Conservation (phyloP, 2,329 filamentous ascomycete genomes). For the Helminthosporium solani region DNA sequence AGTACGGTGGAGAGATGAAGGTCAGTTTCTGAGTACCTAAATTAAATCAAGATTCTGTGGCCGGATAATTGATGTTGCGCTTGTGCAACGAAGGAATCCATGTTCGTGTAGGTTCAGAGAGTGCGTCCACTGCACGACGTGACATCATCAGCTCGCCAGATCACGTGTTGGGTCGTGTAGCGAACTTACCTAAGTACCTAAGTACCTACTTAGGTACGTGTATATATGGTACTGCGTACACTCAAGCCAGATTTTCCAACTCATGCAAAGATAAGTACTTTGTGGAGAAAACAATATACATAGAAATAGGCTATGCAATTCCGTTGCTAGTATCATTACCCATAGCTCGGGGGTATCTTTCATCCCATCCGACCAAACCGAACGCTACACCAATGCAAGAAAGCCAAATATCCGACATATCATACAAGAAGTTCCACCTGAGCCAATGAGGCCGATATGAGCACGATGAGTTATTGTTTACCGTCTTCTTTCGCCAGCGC, state of each 20-base stretch:
- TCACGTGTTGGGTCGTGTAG: conserved; percentile 1
- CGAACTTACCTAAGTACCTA: too few relatives aligned
- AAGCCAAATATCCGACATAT: conserved; percentile 4
- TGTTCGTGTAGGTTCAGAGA: too few relatives aligned
- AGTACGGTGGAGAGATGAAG: background rate
- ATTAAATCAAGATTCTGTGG: too few relatives aligned
- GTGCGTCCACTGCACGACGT: background rate
- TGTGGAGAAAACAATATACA: too few relatives aligned
- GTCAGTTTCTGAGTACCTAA: too few relatives aligned
- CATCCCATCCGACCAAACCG: conserved; percentile 3
- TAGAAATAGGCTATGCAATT: too few relatives aligned
- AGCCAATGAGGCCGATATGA: conserved; percentile 4
- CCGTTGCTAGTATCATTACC: conserved; percentile 4
- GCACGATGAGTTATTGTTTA: conserved; percentile 6
- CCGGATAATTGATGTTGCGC: too few relatives aligned
- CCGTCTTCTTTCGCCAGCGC: conserved; percentile 54
- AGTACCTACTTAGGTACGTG: too few relatives aligned
- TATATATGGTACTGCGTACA: too few relatives aligned
- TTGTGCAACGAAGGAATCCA: too few relatives aligned
- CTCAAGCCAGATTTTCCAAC: too few relatives aligned
- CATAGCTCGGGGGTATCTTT: conserved; percentile 9
- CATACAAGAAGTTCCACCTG: conserved; percentile 13
- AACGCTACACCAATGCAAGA: background rate
- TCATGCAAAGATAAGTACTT: too few relatives aligned
- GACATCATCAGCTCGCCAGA: conserved; percentile 9